Evolutionary conservation across 306 rosid genomes (phyloP), one percentile per base, ranked within the genome.

Genomic region (Inga laurina): DNA sequence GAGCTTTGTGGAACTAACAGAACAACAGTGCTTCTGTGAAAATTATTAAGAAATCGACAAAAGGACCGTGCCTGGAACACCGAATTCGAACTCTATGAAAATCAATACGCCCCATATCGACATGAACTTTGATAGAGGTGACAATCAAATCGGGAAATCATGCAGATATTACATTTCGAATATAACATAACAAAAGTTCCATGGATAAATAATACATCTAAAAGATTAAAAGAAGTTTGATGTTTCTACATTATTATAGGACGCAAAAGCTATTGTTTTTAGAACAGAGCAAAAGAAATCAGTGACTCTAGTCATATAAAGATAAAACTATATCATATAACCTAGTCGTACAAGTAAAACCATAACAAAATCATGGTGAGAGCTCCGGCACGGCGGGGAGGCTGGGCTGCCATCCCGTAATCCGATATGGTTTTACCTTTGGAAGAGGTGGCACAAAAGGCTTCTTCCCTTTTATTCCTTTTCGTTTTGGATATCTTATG

Each of bases 341-440:
- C 46, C 2, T 74, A 64, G 82, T 74, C 24, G 4, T 64, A 77
- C 67, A 54, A 22, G 34, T 10, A 68, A 82, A 81, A 68, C 57
- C 41, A 71, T 15, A 43, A 56, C 80, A 79, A 77, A 82, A 72
- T 95, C 89, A 93, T 30, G 93, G 95, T 75, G 97, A 93, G 68
- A 92, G 82, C 82, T 95, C 98, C 82, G 85, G 89, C 51, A 93
- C 92, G 77, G 92, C 77, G 27, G 88, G 85, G 52, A 95, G 94
- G 90, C 96, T 87, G 4, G 98, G 98, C 76, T 92, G 94, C 97
- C 98, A 95, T 39, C 75, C 85, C 2, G 80, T 49, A 70, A 79
- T 84, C 76, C 87, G 41, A 49, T 75, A 76, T 8, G 77, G 9
- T 80, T 86, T 90, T 75, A 82, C 72, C 86, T 76, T 89, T 3